Evolutionary conservation across 179 eudicot genomes (phyloP).

Genomic region (Gypsophila paniculata): DNA sequence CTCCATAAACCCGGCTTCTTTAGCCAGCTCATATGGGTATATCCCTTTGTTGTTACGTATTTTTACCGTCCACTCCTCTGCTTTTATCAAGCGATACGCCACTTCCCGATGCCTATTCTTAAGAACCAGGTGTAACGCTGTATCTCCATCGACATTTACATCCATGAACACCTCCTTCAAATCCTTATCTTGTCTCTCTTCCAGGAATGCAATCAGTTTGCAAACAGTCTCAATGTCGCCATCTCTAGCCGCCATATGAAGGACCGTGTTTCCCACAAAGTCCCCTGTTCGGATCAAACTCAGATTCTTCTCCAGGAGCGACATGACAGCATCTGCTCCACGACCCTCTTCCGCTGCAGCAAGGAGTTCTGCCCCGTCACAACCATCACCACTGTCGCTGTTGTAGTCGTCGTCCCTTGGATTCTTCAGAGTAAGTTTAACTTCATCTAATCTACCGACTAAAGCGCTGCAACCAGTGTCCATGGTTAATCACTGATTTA

Average conservation of each 20-base stretch:
- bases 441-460: too few relatives aligned
- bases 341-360: constrained; percentile 1
- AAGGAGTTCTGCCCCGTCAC: neutral
- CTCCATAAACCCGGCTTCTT: too few relatives aligned
- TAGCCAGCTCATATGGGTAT: too few relatives aligned
- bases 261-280: neutral
- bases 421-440: too few relatives aligned
- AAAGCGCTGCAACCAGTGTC: too few relatives aligned
- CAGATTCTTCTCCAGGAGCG: neutral
- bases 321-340: neutral
- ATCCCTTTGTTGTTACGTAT: too few relatives aligned
- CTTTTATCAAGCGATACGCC: neutral
- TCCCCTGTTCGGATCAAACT: neutral
- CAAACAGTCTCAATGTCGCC: neutral
- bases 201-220: neutral
- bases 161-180: neutral
- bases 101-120: neutral
- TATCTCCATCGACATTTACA: neutral
- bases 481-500: too few relatives aligned
- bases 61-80: neutral
- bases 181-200: neutral
- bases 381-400: neutral
- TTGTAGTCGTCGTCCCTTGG: too few relatives aligned
- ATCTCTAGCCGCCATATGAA: constrained; percentile 5
- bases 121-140: constrained; percentile 8